These are phyloP conservation scores for Somion occarium DNA, from an alignment of 1,284 basidiomycete species.

Conservation along the genomic window DNA sequence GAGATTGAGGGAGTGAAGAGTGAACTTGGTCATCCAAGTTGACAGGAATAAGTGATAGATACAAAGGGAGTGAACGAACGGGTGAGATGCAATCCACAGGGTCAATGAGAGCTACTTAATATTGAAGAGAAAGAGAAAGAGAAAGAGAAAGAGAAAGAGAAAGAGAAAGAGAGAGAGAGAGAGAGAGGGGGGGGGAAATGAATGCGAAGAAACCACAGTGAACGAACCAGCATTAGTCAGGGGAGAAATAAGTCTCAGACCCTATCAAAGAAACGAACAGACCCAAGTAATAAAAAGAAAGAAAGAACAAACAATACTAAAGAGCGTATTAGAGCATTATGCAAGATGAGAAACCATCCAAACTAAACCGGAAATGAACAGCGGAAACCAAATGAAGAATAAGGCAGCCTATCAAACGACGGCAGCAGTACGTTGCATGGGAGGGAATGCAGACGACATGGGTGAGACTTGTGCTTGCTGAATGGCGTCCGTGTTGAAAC, in stretches of 20 bases:
- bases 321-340: not conserved
- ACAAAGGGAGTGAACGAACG: not conserved
- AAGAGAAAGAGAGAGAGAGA: not conserved
- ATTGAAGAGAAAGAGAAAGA: not conserved
- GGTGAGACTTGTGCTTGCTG: conserved; percentile 60
- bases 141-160: not conserved
- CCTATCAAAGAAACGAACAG: not conserved
- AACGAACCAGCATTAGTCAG: not conserved
- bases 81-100: not conserved
- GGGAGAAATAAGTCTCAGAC: too few species aligned
- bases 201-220: not conserved
- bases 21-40: not conserved
- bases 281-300: not conserved
- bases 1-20: not conserved
- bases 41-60: not conserved
- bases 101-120: too few species aligned
- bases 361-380: not conserved
- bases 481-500: conserved; percentile 15
- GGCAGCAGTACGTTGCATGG: conserved; percentile 22
- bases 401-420: conserved; percentile 11
- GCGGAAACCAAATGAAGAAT: not conserved
- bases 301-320: not conserved
- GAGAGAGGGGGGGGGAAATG: not conserved
- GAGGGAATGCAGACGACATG: conserved; percentile 70
- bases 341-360: not conserved